phyloP scores from a whole-genome alignment of 2,329 filamentous ascomycete genomes.

The Xylariaceae sp. region DNA sequence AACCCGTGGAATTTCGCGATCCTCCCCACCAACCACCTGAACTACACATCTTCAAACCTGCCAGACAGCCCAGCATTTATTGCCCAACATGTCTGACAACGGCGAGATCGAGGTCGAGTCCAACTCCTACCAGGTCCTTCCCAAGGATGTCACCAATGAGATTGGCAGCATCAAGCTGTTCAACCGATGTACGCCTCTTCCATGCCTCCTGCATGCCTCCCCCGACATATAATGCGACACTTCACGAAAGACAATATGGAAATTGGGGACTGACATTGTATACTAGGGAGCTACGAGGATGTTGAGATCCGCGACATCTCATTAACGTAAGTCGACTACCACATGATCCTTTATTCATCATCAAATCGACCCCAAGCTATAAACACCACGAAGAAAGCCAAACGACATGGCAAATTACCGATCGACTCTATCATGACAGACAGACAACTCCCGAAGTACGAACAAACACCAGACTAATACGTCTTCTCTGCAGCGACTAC shows the following conservation, averaged over 20 bases:
- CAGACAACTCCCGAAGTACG: too few relatives aligned
- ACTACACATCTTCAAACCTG: slow-evolving; percentile 17
- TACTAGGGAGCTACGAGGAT: slow-evolving; percentile 74
- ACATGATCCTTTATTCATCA: too few relatives aligned
- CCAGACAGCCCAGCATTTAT: slow-evolving; percentile 19
- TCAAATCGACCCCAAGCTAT: too few relatives aligned
- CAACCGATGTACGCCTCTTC: slow-evolving; percentile 56
- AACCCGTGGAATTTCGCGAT: slow-evolving; percentile 28
- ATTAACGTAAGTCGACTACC: slow-evolving; percentile 76
- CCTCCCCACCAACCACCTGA: slow-evolving; percentile 29
- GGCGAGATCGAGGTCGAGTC: slow-evolving; percentile 76
- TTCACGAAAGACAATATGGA: neutral
- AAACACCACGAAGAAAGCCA: too few relatives aligned
- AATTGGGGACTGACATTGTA: slow-evolving; percentile 10
- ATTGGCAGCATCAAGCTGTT: slow-evolving; percentile 79
- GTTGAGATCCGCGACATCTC: slow-evolving; percentile 99
- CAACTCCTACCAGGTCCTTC: slow-evolving; percentile 62
- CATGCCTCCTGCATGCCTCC: slow-evolving; percentile 22
- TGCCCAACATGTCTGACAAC: slow-evolving; percentile 68
- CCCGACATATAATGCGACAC: slow-evolving; percentile 19
- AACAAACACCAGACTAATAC: slow-evolving; percentile 32
- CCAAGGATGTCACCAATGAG: slow-evolving; percentile 73
- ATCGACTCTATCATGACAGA: too few relatives aligned
- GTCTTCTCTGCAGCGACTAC: slow-evolving; percentile 72
- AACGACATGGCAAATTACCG: too few relatives aligned